phyloP scores from a whole-genome alignment of 2,329 filamentous ascomycete species.

The Epichloe amarillans region DNA sequence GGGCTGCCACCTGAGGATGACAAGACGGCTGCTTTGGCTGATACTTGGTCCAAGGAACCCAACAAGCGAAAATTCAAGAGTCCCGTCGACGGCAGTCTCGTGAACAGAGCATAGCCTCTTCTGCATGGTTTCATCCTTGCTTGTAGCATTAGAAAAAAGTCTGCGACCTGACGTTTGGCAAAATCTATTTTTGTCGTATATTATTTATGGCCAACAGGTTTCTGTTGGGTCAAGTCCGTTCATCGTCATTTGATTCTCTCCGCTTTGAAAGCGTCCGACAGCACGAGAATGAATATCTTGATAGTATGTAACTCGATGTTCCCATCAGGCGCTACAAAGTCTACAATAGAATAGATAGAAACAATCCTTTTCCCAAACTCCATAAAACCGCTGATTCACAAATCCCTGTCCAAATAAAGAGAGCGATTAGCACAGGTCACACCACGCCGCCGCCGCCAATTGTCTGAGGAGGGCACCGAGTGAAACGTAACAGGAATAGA shows the following conservation, averaged over 20 bases:
- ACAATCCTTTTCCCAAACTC: not conserved
- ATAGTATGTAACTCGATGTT: not conserved
- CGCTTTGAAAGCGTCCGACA: not conserved
- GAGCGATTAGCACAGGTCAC: not conserved
- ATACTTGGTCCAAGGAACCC: constrained; percentile 59
- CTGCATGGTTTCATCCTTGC: not conserved
- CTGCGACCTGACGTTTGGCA: not conserved
- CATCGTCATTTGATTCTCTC: not conserved
- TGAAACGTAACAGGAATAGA: not conserved
- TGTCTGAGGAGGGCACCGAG: not conserved
- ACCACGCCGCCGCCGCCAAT: not conserved
- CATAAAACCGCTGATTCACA: not conserved
- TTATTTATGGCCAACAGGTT: not conserved
- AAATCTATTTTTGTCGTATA: not conserved
- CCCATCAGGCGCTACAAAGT: not conserved
- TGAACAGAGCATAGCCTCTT: constrained; percentile 20
- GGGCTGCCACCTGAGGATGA: constrained; percentile 70
- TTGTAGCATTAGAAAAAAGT: not conserved
- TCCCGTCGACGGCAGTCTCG: constrained; percentile 38
- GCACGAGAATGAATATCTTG: not conserved
- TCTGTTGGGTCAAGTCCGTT: not conserved
- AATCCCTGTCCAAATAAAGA: not conserved
- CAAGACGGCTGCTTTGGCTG: constrained; percentile 59
- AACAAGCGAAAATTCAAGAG: constrained; percentile 36
- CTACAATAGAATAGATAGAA: not conserved